Percentiles rank a stretch among this genome's conserved stretches.
These are phyloP conservation scores for Neofusicoccum cordaticola DNA, from an alignment of 2,329 filamentous ascomycete genomes.

Conservation along the genomic window DNA sequence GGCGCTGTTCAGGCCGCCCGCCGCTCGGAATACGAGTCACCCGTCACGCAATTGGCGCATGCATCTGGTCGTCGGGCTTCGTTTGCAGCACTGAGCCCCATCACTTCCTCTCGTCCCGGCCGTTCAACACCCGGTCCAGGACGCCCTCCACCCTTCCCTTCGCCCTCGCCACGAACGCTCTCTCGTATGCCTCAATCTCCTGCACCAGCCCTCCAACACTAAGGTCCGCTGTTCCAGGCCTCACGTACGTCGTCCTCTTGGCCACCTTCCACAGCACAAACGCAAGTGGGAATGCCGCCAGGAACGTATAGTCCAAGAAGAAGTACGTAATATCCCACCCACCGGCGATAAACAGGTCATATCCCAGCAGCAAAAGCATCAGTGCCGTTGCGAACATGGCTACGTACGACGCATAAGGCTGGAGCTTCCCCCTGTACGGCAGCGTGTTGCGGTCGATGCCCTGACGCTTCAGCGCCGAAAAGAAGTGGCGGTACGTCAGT, in stretches of 20 bases:
- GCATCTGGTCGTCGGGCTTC: too few relatives aligned
- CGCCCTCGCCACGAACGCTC: background rate
- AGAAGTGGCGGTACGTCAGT: constrained; percentile 59
- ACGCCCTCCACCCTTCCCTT: background rate
- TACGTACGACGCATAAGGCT: constrained; percentile 71
- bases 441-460: constrained; percentile 52
- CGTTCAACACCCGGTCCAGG: constrained; percentile 7
- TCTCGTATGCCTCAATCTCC: constrained; percentile 17
- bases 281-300: background rate
- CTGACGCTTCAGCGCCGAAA: constrained; percentile 46
- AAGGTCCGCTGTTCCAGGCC: constrained; percentile 12
- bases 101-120: background rate
- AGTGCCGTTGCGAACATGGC: constrained; percentile 61
- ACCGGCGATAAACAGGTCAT: constrained; percentile 68
- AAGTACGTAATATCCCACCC: constrained; percentile 70
- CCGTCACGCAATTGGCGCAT: too few relatives aligned
- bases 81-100: background rate
- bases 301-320: constrained; percentile 41
- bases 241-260: constrained; percentile 14
- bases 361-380: constrained; percentile 74
- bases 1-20: too few relatives aligned
- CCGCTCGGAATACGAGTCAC: too few relatives aligned
- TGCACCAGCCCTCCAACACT: constrained; percentile 7
- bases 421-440: constrained; percentile 45
- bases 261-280: constrained; percentile 14